Base-by-base conservation (phyloP, 225 moss, liverwort and hornwort genomes). In the Neckera pumila region DNA sequence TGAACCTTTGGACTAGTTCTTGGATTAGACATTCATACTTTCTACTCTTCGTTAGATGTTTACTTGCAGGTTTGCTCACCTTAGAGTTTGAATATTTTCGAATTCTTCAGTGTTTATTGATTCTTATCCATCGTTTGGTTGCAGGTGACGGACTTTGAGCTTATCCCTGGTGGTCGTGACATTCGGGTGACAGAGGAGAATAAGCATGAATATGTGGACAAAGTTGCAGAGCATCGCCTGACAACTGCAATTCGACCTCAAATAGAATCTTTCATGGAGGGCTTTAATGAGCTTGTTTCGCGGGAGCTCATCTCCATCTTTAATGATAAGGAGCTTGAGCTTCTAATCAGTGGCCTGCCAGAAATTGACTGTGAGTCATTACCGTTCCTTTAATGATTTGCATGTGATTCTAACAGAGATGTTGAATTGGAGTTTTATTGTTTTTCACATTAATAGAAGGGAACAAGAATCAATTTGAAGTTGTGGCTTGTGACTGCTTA, bases 201-300 rank as follows among this genome's bases (percentile, higher is more conserved):
- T 82, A 99, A 99, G 89, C 98, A 97, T 87, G 97, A 99, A 70
- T 99, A 97, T 81, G 96, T 99, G 65, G 98, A 99, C 88, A 96
- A 94, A 70, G 97, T 99, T 87, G 98, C 97, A 64, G 98, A 99
- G 89, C 98, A 98, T 96, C 96, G 99, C 45, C 88, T 99, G 86
- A 99, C 99, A 80, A 99, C 97, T 74, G 99, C 99, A n/a, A 99
- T 99, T 86, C 91, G 96, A 90, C 97, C 99, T 72, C 99, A 99
- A 88, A 99, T 99, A 53, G 94, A 93, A 75, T 91, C 96, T 26
- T 99, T 97, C 78, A 92, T 97, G 99, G 97, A 96, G 8, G 99
- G 99, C 63, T 99, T 96, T 43, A 95, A 96, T 88, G 99, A 99
- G 88, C 92, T 99, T 47, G 93, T 99, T 80, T 89, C 95, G 16